These are phyloP conservation scores for Trametopsis cervina DNA, from an alignment of 768 basidiomycete species.

Conservation along the genomic window DNA sequence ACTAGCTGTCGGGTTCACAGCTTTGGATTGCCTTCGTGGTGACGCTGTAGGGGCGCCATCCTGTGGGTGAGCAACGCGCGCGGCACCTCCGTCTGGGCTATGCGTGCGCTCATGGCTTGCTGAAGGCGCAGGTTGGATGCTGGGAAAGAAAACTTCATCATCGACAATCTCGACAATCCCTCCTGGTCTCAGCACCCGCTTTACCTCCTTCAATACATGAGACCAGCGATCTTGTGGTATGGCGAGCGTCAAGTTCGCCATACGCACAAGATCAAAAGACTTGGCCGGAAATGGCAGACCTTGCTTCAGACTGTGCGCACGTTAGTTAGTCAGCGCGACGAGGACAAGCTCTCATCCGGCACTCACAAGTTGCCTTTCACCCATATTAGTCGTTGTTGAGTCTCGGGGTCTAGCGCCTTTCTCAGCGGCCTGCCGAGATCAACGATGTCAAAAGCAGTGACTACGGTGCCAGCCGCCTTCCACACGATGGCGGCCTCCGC, in stretches of 20 bases:
- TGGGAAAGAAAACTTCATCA: constrained; percentile 63
- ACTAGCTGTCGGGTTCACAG: background rate
- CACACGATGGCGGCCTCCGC: constrained; percentile 55
- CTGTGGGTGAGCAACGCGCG: background rate
- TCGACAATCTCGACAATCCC: constrained; percentile 73
- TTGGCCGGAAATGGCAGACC: constrained; percentile 54
- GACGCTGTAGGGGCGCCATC: background rate
- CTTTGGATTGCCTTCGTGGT: background rate
- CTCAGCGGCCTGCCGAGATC: constrained; percentile 16
- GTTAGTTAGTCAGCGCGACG: background rate
- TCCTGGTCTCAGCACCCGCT: constrained; percentile 51
- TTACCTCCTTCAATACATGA: constrained; percentile 48
- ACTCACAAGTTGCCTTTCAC: constrained; percentile 66
- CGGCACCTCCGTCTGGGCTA: background rate
- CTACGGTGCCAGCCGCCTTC: constrained; percentile 39
- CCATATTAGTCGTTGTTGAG: constrained; percentile 40
- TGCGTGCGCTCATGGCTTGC: background rate
- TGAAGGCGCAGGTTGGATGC: constrained; percentile 24
- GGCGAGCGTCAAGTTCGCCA: constrained; percentile 60
- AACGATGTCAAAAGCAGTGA: constrained; percentile 65
- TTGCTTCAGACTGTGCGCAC: constrained; percentile 39
- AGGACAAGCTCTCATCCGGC: background rate
- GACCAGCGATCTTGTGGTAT: constrained; percentile 59
- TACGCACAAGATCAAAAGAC: constrained; percentile 65
- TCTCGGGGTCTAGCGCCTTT: constrained; percentile 7